Percentiles rank a stretch among this genome's conserved stretches.
phyloP scores from a whole-genome alignment of 2,329 filamentous ascomycete species.

The Ascochyta fabae region DNA sequence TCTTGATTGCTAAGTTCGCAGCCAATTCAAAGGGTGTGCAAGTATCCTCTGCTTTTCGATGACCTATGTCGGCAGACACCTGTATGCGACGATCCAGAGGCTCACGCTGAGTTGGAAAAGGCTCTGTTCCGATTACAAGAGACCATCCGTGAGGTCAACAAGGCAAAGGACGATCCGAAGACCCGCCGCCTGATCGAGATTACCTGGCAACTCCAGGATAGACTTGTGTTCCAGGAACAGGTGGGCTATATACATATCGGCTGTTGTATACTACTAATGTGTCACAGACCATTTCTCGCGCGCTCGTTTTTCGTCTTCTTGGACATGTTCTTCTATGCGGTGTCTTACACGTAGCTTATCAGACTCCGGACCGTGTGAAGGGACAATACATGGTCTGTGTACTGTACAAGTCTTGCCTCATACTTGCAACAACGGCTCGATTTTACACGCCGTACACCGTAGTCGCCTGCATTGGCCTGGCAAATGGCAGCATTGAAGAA shows the following conservation, averaged over 20 bases:
- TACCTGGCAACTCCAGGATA: conserved; percentile 84
- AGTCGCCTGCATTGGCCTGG: conserved; percentile 74
- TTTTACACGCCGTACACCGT: conserved; percentile 73
- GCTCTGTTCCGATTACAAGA: conserved; percentile 74
- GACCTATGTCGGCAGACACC: conserved; percentile 85
- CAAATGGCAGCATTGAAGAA: conserved; percentile 71
- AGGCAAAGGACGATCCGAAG: conserved; percentile 77
- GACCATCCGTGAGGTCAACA: conserved; percentile 80
- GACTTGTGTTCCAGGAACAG: conserved; percentile 75
- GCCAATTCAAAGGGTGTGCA: conserved; percentile 92
- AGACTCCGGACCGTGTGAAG: conserved; percentile 69
- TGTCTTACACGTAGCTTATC: conserved; percentile 82
- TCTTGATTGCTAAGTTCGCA: conserved; percentile 46
- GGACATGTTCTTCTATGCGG: conserved; percentile 84
- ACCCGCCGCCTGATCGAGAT: conserved; percentile 76
- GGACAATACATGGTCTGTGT: conserved; percentile 86
- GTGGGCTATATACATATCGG: conserved; percentile 53
- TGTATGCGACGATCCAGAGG: conserved; percentile 81
- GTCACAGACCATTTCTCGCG: conserved; percentile 36
- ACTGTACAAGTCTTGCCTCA: conserved; percentile 80
- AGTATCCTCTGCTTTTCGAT: conserved; percentile 85
- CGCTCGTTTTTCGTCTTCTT: conserved; percentile 71
- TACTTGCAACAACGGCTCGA: conserved; percentile 73
- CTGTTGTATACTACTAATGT: conserved; percentile 1
- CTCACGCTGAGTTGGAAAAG: conserved; percentile 80